A percentile compares a stretch with the other conserved stretches of the same genome.
Evolutionary conservation across 805 yeast species (phyloP).

Genomic region (Lipomyces chichibuensis): DNA sequence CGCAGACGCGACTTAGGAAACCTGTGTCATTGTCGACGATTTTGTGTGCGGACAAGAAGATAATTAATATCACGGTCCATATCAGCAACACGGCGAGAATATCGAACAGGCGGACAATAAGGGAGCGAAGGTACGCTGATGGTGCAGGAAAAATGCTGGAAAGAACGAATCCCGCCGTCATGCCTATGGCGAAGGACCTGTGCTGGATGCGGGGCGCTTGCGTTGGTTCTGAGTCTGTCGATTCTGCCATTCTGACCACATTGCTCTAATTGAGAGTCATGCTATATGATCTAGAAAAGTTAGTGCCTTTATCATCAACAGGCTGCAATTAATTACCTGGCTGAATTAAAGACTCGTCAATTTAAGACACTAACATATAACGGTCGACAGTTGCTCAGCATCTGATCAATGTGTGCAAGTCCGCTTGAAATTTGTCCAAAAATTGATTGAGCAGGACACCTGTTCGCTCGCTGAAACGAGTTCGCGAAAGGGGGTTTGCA

Average conservation of each 20-base stretch:
- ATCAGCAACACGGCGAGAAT: slow-evolving; percentile 3
- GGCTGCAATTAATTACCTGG: not conserved
- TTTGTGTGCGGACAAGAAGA: slow-evolving; percentile 5
- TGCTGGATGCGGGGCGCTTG: not conserved
- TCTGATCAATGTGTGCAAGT: no score
- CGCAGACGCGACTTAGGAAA: not conserved
- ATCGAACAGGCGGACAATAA: slow-evolving; percentile 5
- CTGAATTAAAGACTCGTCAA: not conserved
- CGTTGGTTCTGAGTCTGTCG: not conserved
- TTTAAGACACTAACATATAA: no score
- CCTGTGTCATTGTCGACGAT: not conserved
- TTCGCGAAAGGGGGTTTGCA: no score
- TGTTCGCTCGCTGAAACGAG: no score
- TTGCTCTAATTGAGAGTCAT: not conserved
- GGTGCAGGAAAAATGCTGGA: slow-evolving; percentile 20
- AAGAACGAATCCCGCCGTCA: slow-evolving; percentile 17
- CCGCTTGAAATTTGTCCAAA: no score
- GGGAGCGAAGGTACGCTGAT: not conserved
- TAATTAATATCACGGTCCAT: slow-evolving; percentile 13
- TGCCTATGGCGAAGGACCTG: not conserved
- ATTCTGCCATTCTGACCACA: not conserved
- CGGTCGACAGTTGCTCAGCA: no score
- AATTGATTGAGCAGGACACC: no score
- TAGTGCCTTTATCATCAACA: not conserved
- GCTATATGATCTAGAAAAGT: not conserved